Base-by-base conservation (phyloP, 164 flowering plant genomes). In the Piper betle region DNA sequence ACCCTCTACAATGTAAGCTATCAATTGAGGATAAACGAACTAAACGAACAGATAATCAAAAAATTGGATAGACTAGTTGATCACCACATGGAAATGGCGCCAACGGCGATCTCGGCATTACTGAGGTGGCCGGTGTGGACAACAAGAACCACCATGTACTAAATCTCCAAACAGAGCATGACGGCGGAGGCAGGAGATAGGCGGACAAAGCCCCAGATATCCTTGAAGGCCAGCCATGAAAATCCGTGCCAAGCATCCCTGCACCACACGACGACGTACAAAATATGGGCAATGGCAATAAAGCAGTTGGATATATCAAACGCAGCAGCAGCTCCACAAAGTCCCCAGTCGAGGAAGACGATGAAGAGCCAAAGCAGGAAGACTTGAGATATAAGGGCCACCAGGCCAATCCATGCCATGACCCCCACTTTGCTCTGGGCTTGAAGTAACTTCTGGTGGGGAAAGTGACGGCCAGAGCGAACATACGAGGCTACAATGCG, bases 171-270 rank as follows among this genome's bases (percentile, higher is more conserved):
- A 69, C 91, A 86, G 42, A 91, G 80, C 98, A 91, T 91, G 1
- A 91, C 74, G 39, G 96, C 97, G n/a, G 98, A 90, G 52, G 97
- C 91, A 4, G 90, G 16, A 2, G 98, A 93, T 37, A 90, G 86
- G 68, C 64, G 83, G 37, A 84, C 75, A 63, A 90, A 93, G 2
- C 73, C 74, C 91, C 94, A 90, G 2, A 93, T 63, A 1, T 85
- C 92, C 25, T 78, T 75, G 52, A 90, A 86, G n/a, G 97, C 97
- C 41, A 80, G 69, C 88, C 82, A 78, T 6, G 94, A 86, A 33
- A 87, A 59, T 0, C 98, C 98, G 3, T 25, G 73, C 98, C 98
- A 90, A 5, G 82, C 86, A 46, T 89, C 96, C 52, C 71, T 79
- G 56, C 97, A 88, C 84, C 86, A 84, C 6, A 71, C 68, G 15